Evolutionary conservation across 371 early-diverging fungal genomes (phyloP).

Genomic region (Apophysomyces ossiformis): DNA sequence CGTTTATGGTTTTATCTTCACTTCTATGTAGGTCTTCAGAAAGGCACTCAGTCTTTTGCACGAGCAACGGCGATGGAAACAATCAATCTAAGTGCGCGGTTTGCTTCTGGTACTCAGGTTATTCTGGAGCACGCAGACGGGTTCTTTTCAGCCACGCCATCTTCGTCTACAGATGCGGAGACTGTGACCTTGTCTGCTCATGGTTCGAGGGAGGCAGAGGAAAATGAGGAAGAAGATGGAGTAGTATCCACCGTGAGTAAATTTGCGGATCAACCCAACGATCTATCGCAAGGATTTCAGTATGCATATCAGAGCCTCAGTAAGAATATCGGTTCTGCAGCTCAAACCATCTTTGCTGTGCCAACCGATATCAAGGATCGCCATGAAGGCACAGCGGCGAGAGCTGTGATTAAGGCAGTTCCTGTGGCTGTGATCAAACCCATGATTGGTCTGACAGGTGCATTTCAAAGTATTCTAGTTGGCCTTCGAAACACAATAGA

Average conservation of each 20-base stretch:
- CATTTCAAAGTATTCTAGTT: slow-evolving; percentile 89
- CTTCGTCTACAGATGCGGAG: slow-evolving; percentile 7
- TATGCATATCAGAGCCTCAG: slow-evolving; percentile 80
- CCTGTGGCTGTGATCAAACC: slow-evolving; percentile 95
- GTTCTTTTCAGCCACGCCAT: slow-evolving; percentile 51
- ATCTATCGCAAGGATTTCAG: slow-evolving; percentile 85
- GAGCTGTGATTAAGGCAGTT: slow-evolving; percentile 87
- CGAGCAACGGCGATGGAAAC: slow-evolving; percentile 90
- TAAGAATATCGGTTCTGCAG: slow-evolving; percentile 79
- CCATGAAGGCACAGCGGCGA: slow-evolving; percentile 53
- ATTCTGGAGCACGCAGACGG: slow-evolving; percentile 92
- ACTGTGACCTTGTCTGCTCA: slow-evolving; percentile 17
- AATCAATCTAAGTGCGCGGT: slow-evolving; percentile 82
- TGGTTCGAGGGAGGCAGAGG: slow-evolving; percentile 13
- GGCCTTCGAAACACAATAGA: slow-evolving; percentile 92
- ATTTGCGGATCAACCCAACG: slow-evolving; percentile 83
- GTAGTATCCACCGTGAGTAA: slow-evolving; percentile 60
- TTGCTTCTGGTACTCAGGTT: slow-evolving; percentile 91
- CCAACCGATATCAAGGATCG: slow-evolving; percentile 84
- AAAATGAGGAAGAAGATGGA: slow-evolving; percentile 10
- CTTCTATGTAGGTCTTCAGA: slow-evolving; percentile 66
- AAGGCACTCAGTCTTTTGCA: slow-evolving; percentile 89
- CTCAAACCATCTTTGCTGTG: slow-evolving; percentile 88
- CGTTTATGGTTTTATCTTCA: not conserved
- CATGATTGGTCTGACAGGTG: slow-evolving; percentile 95